Evolutionary conservation across 2,329 filamentous ascomycete genomes (phyloP), one percentile per base, ranked within the genome.

Genomic region (Colletotrichum destructivum): DNA sequence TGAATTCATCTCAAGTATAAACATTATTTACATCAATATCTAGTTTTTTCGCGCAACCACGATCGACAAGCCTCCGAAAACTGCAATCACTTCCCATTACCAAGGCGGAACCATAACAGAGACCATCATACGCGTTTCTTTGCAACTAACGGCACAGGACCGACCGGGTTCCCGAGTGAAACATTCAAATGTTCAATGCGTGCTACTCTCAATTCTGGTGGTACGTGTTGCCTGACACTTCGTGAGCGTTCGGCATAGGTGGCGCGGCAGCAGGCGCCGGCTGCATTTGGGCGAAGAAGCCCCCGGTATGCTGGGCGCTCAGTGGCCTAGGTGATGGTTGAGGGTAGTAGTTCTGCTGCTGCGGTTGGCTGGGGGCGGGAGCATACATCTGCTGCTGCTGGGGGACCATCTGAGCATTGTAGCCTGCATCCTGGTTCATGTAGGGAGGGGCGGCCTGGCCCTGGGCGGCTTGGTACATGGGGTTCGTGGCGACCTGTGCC

Each of bases 331-430:
- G 42, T 16, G 68, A 54, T 60, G 70, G 72, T 47, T 74, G 77
- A 13, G 73, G 63, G 52, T 75, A 69, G 56, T 72, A 74, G 21
- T 67, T 60, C 64, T 68, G 73, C 70, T 70, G 73, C 56, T 69
- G 66, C 15, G 56, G 69, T 23, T 75, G 76, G 38, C 51, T 63
- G 18, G 57, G 59, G 31, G 57, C 54, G 8, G 54, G 51, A 62
- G 66, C 35, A 67, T 64, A 57, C 40, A 64, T 67, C 65, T 72
- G 65, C 35, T 74, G 75, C 31, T 73, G 59, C 23, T 51, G 23
- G 38, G 42, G 51, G 16, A 44, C 11, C 4, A n/a, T 7, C 31
- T 38, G 52, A 16, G n/a, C 12, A n/a, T 16, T n/a, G 12, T 56
- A 47, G 47, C 40, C 23, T 46, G 51, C 23, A 26, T 47, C 40